A percentile compares a stretch with the other conserved stretches of the same genome.
Conservation (phyloP, 2,329 filamentous ascomycete species). For the Coniochaeta sp. region DNA sequence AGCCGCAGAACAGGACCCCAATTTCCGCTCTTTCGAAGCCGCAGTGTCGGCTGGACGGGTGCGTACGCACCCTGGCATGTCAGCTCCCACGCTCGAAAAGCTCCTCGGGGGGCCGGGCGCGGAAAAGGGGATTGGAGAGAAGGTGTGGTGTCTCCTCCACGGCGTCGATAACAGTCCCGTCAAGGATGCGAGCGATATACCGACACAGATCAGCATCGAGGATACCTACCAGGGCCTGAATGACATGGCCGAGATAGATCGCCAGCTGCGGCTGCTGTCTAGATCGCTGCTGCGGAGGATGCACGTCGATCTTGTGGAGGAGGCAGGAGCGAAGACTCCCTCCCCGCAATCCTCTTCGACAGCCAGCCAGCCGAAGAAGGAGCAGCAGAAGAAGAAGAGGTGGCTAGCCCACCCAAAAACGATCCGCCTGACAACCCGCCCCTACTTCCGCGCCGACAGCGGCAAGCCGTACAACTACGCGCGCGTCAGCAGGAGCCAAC, state of each 20-base stretch:
- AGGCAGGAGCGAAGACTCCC: slow-evolving; percentile 24
- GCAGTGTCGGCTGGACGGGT: slow-evolving; percentile 59
- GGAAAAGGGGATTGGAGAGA: not conserved
- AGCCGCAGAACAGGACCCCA: slow-evolving; percentile 20
- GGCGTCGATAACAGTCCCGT: not conserved
- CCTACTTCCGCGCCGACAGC: slow-evolving; percentile 23
- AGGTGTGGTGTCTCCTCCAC: not conserved
- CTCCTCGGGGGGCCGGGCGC: not conserved
- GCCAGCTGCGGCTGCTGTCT: slow-evolving; percentile 62
- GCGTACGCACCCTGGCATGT: slow-evolving; percentile 54
- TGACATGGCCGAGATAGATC: slow-evolving; percentile 52
- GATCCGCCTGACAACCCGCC: slow-evolving; percentile 71
- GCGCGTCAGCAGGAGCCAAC: slow-evolving; percentile 67
- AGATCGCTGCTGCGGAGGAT: slow-evolving; percentile 69
- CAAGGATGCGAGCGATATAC: not conserved
- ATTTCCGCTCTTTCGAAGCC: slow-evolving; percentile 27
- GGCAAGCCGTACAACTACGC: slow-evolving; percentile 51
- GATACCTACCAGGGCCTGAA: slow-evolving; percentile 76
- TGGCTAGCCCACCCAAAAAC: slow-evolving; percentile 82
- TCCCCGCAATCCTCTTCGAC: slow-evolving; percentile 13
- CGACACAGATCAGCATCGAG: slow-evolving; percentile 65
- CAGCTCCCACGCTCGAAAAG: slow-evolving; percentile 36
- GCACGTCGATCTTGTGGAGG: slow-evolving; percentile 63
- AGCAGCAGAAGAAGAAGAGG: not conserved
- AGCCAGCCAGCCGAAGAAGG: slow-evolving; percentile 11